phyloP scores from a whole-genome alignment of 371 early-diverging fungal genomes.

The Fennellomyces sp. region DNA sequence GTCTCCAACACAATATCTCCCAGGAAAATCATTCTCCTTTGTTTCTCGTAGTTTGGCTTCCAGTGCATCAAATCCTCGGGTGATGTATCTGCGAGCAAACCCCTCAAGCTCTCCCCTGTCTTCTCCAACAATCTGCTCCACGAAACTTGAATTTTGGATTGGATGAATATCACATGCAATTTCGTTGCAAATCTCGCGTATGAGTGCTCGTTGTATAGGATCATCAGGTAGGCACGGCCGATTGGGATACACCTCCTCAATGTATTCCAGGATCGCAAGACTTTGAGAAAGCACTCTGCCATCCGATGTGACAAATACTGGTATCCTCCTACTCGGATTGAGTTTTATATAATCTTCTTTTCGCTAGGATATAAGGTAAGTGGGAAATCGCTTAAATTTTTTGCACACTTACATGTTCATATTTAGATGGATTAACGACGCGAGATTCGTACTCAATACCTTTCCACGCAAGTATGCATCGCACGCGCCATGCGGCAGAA shows the following conservation, averaged over 20 bases:
- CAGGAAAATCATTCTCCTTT: slow-evolving; percentile 43
- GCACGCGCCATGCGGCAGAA: too few species aligned
- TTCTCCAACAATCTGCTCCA: slow-evolving; percentile 60
- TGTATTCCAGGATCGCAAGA: slow-evolving; percentile 84
- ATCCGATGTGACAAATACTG: slow-evolving; percentile 64
- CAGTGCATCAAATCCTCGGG: not conserved
- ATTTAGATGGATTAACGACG: too few species aligned
- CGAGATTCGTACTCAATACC: too few species aligned
- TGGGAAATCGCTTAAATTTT: too few species aligned
- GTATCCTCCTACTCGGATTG: slow-evolving; percentile 76
- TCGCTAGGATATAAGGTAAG: too few species aligned
- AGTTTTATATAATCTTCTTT: slow-evolving; percentile 55
- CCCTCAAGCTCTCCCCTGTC: slow-evolving; percentile 53
- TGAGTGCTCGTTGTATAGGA: slow-evolving; percentile 65
- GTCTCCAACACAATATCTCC: slow-evolving; percentile 83
- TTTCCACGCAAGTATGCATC: too few species aligned
- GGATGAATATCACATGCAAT: slow-evolving; percentile 92
- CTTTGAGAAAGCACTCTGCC: slow-evolving; percentile 68
- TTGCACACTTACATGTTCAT: too few species aligned
- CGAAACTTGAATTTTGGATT: slow-evolving; percentile 80
- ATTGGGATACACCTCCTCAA: slow-evolving; percentile 81
- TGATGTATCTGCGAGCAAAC: slow-evolving; percentile 40
- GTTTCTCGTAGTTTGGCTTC: not conserved
- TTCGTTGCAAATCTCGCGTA: slow-evolving; percentile 71
- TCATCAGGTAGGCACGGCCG: slow-evolving; percentile 76